Evolutionary conservation across 305 asterid genomes (phyloP).

Genomic region (Fraxinus ornus): DNA sequence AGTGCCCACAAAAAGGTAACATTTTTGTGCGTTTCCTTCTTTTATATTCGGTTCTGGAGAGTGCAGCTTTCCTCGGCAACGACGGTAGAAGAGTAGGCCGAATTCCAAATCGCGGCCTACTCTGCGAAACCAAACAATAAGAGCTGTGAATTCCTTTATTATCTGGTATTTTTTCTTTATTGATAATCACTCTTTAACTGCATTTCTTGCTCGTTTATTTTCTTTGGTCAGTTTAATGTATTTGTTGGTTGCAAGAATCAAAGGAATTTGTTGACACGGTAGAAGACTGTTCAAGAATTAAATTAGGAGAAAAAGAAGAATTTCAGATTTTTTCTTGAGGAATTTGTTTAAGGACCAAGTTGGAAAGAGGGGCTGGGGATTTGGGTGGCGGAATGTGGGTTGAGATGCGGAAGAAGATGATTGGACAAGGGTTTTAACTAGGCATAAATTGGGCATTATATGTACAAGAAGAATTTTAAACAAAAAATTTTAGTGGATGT

Average conservation of each 20-base stretch:
- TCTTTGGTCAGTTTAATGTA: neutral
- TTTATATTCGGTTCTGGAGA: neutral
- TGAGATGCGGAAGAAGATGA: neutral
- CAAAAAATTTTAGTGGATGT: neutral
- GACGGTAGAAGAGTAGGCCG: neutral
- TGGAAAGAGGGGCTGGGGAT: neutral
- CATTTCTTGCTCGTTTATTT: neutral
- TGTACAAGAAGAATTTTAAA: neutral
- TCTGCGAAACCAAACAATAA: neutral
- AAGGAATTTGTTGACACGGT: neutral
- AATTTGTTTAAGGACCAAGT: neutral
- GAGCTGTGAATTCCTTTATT: neutral
- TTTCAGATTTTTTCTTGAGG: neutral
- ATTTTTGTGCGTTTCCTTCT: neutral
- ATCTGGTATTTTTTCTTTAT: neutral
- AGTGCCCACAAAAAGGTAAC: neutral
- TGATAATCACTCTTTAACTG: neutral
- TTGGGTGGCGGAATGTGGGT: neutral
- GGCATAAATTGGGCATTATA: neutral
- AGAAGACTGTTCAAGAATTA: neutral
- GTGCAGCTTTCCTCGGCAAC: neutral
- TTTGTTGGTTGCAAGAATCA: neutral
- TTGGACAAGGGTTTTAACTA: neutral
- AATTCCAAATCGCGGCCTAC: constrained; percentile 1
- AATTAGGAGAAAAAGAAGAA: neutral